These are phyloP conservation scores for Cerioporus squamosus DNA, from an alignment of 1,284 basidiomycete species.

Conservation along the genomic window DNA sequence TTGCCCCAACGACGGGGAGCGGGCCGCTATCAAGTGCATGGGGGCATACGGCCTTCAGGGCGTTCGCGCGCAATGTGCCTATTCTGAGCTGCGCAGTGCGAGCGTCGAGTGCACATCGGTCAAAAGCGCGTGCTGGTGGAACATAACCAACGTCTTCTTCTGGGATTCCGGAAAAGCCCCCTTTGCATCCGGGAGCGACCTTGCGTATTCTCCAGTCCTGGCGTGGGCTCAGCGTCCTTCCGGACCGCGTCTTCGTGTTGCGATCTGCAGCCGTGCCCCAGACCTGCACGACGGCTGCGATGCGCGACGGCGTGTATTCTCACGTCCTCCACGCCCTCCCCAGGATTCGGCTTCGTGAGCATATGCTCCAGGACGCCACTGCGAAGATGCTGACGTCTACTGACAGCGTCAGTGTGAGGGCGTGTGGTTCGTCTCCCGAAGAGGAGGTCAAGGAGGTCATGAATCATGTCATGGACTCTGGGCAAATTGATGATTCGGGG, in stretches of 20 bases:
- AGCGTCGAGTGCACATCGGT: background rate
- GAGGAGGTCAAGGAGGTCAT: background rate
- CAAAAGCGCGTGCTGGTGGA: background rate
- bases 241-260: background rate
- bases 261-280: conserved; percentile 3
- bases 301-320: background rate
- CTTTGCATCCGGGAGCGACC: too few relatives aligned
- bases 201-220: too few relatives aligned
- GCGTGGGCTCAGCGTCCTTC: too few relatives aligned
- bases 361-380: conserved; percentile 22
- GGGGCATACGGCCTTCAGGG: background rate
- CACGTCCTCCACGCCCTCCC: conserved; percentile 21
- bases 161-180: background rate
- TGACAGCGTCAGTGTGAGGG: conserved; percentile 7
- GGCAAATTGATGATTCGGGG: background rate
- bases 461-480: background rate
- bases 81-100: conserved; percentile 5
- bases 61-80: background rate
- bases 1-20: too few relatives aligned
- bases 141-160: background rate
- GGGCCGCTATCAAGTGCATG: too few relatives aligned
- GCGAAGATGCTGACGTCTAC: conserved; percentile 6
- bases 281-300: too few relatives aligned
- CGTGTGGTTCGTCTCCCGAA: conserved; percentile 1
- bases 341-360: conserved; percentile 22